These are phyloP conservation scores for Oemleria cerasiformis DNA, from an alignment of 306 rosid species.

Conservation along the genomic window DNA sequence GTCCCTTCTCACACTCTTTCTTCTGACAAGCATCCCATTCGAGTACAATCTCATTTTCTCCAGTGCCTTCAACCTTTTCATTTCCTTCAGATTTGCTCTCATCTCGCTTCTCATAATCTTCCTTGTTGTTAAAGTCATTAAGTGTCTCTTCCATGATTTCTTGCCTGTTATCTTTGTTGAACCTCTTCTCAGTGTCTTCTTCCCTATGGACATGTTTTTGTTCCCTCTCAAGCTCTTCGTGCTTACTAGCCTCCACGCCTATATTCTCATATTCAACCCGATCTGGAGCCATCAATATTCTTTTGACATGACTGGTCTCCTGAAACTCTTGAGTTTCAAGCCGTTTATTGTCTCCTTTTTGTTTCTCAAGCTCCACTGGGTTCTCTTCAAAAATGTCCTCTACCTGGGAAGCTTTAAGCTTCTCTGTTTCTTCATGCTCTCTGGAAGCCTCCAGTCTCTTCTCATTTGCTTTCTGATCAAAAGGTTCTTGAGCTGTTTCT, in stretches of 20 bases:
- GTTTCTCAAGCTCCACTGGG: slow-evolving; percentile 26
- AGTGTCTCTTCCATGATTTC: slow-evolving; percentile 25
- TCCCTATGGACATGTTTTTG: slow-evolving; percentile 25
- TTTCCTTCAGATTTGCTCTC: slow-evolving; percentile 34
- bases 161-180: slow-evolving; percentile 32
- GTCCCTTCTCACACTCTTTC: slow-evolving; percentile 37
- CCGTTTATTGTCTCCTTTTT: slow-evolving; percentile 21
- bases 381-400: slow-evolving; percentile 37
- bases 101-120: slow-evolving; percentile 37
- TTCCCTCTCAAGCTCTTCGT: slow-evolving; percentile 41
- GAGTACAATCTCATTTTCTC: slow-evolving; percentile 35
- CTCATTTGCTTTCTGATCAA: slow-evolving; percentile 32
- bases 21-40: slow-evolving; percentile 32
- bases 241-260: slow-evolving; percentile 29
- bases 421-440: slow-evolving; percentile 33
- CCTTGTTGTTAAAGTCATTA: slow-evolving; percentile 30
- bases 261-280: slow-evolving; percentile 33
- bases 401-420: slow-evolving; percentile 26
- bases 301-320: slow-evolving; percentile 28
- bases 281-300: slow-evolving; percentile 26
- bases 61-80: slow-evolving; percentile 32
- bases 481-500: slow-evolving; percentile 37
- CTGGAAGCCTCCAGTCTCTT: slow-evolving; percentile 16
- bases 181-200: slow-evolving; percentile 32
- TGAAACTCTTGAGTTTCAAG: slow-evolving; percentile 28